Conservation (phyloP, 176 grass and related monocot species). For the Panicum miliaceum region DNA sequence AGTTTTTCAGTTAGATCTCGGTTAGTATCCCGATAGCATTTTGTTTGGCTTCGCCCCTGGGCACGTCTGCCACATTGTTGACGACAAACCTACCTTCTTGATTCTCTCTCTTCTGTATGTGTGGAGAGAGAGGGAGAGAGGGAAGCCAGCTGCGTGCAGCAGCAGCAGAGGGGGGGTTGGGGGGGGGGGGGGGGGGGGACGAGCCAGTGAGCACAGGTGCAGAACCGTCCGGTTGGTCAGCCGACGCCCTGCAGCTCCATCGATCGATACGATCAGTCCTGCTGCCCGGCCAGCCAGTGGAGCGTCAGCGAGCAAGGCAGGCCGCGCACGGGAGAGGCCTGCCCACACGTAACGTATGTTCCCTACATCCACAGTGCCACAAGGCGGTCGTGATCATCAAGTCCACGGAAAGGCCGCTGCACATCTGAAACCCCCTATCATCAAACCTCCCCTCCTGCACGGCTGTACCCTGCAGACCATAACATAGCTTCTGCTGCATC, state of each 20-base stretch:
- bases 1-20: no score
- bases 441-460: background rate
- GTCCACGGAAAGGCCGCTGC: background rate
- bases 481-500: background rate
- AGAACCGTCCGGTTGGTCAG: constrained; percentile 15
- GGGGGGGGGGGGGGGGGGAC: background rate
- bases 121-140: background rate
- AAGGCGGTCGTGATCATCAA: background rate
- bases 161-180: no score
- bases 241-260: background rate
- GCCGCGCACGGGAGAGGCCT: constrained; percentile 18
- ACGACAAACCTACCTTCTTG: background rate
- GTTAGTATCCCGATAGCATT: no score
- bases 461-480: background rate
- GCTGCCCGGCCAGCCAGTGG: no score
- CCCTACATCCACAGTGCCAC: background rate
- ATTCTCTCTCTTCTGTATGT: background rate
- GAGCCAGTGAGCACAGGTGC: background rate
- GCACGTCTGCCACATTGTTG: background rate
- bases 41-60: no score
- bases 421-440: background rate
- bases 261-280: background rate
- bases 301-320: background rate
- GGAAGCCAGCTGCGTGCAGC: no score
- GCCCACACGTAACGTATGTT: constrained; percentile 40